Evolutionary conservation across 2,329 filamentous ascomycete species (phyloP), one percentile per base, ranked within the genome.

Genomic region (Dactylellina haptotyla): DNA sequence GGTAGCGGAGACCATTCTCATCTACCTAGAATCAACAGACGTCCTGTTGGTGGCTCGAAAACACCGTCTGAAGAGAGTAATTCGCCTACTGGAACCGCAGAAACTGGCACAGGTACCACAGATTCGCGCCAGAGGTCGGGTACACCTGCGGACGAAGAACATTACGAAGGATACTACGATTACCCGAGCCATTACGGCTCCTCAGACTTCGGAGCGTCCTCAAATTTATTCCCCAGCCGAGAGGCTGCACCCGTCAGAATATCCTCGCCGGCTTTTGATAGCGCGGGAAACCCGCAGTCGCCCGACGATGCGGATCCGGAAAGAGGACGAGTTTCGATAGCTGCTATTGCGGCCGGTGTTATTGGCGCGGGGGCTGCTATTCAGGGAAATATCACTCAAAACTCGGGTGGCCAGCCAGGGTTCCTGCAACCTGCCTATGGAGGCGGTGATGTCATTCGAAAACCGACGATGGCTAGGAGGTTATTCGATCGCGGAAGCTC

Each of bases 151-250:
- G 69, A 73, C 30, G 69, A 73, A 23, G 54, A 65, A 23, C 58
- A 64, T 14, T 73, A 73, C 69, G 69, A 66, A 23, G 69, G 69
- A 43, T 73, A 61, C 28, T 73, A 73, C 54, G 69, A 73, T 28
- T 66, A 56, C 30, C 69, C 69, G 8, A 54, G 69, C 2, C 61
- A 73, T 25, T 73, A 66, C 25, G 69, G 69, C 1, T 39, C 46
- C 4, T 53, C 67, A 20, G 69, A 66, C 37, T 72, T 65, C 18
- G 32, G 48, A 32, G 34, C 67, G 2, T 57, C 67, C 8, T 34
- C 61, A 3, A 66, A 39, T 10, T 51, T 73, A 37, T 66, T 61
- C 26, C 69, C 69, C 37, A 54, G 69, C 43, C 69, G 63, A 16
- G 61, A 41, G 51, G 61, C 69, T 54, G 61, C 51, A 18, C 69